Percentiles rank a stretch among this genome's conserved stretches.
Evolutionary conservation across 2,329 filamentous ascomycete genomes (phyloP).

Genomic region (Epichloe festucae): DNA sequence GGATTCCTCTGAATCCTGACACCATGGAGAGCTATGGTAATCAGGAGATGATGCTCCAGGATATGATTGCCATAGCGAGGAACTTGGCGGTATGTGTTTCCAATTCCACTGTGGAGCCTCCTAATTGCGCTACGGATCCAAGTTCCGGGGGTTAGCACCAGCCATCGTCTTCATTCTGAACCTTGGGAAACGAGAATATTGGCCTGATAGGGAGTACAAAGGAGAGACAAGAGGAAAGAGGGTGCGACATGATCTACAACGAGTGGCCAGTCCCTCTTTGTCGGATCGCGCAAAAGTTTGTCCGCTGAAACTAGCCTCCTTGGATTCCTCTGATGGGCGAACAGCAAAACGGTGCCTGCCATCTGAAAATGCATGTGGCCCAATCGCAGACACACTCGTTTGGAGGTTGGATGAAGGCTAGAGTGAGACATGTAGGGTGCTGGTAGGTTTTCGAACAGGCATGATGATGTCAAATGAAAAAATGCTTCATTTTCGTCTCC

Average conservation of each 20-base stretch:
- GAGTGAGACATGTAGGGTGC: no score
- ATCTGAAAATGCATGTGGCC: no score
- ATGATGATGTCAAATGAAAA: no score
- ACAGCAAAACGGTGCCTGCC: no score
- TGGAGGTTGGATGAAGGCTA: no score
- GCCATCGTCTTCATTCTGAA: neutral
- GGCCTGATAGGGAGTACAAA: neutral
- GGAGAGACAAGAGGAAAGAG: constrained; percentile 3
- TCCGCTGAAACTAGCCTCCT: no score
- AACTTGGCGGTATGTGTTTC: neutral
- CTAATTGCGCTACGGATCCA: neutral
- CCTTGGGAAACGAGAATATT: neutral
- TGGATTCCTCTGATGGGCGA: no score
- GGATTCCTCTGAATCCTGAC: no score
- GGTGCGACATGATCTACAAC: neutral
- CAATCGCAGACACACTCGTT: no score
- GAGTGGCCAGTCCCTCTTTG: neutral
- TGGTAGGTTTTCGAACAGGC: no score
- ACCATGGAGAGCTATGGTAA: neutral
- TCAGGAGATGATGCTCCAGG: no score
- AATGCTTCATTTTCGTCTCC: no score
- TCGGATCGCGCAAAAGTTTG: neutral
- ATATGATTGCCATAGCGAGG: neutral
- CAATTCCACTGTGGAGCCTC: neutral
- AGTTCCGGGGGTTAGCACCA: neutral